A percentile compares a stretch with the other conserved stretches of the same genome.
These are phyloP conservation scores for Golubevia sp. DNA, from an alignment of 1,284 basidiomycete species.

Conservation along the genomic window DNA sequence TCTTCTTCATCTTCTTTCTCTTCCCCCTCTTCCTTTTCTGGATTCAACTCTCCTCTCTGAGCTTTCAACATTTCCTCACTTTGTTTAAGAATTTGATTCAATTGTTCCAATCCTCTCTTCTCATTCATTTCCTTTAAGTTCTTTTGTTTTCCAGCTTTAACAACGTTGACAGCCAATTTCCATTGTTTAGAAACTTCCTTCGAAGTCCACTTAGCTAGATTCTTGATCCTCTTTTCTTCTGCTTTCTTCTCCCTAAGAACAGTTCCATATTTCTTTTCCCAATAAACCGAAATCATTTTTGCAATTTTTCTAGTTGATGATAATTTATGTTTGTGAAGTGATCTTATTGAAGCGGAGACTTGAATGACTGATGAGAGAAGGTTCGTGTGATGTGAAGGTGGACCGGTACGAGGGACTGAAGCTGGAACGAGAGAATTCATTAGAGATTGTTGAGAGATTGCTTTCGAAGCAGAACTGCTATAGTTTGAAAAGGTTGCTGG, in stretches of 20 bases:
- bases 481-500: no score
- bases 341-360: slow-evolving; percentile 62
- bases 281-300: slow-evolving; percentile 74
- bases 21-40: slow-evolving; percentile 30
- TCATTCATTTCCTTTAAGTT: slow-evolving; percentile 71
- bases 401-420: slow-evolving; percentile 31
- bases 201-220: slow-evolving; percentile 73
- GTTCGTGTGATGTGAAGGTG: slow-evolving; percentile 52
- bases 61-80: slow-evolving; percentile 84
- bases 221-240: slow-evolving; percentile 73
- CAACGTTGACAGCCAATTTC: slow-evolving; percentile 85
- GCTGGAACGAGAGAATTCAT: slow-evolving; percentile 35
- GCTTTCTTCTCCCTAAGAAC: slow-evolving; percentile 71
- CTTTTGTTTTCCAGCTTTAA: slow-evolving; percentile 72
- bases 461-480: no score
- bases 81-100: slow-evolving; percentile 87
- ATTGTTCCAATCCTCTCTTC: slow-evolving; percentile 76
- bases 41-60: slow-evolving; percentile 61
- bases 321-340: slow-evolving; percentile 60
- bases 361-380: slow-evolving; percentile 62
- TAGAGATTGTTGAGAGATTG: no score
- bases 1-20: slow-evolving; percentile 40
- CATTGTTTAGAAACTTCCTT: slow-evolving; percentile 79
- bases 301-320: slow-evolving; percentile 67
- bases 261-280: slow-evolving; percentile 71